Conservation (phyloP, 805 yeast species). For the Scheffersomyces stipitis region DNA sequence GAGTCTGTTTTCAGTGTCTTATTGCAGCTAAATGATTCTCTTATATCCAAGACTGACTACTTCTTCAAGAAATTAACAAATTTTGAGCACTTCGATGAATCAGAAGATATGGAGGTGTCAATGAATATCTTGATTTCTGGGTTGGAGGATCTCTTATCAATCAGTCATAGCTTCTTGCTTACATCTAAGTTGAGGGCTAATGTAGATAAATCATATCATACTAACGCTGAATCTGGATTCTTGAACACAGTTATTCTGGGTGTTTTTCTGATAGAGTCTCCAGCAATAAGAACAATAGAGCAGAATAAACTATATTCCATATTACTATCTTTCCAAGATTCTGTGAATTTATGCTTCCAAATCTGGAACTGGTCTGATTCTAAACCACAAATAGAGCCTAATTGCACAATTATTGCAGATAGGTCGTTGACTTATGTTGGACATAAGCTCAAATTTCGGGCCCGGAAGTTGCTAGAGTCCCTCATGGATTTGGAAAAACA, state of each 20-base stretch:
- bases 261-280: conserved; percentile 72
- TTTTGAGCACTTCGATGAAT: conserved; percentile 11
- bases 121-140: conserved; percentile 54
- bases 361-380: conserved; percentile 74
- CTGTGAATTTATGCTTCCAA: conserved; percentile 52
- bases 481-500: conserved; percentile 67
- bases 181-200: conserved; percentile 28
- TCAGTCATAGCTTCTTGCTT: conserved; percentile 55
- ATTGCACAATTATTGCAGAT: conserved; percentile 12
- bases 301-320: conserved; percentile 56
- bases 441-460: conserved; percentile 63
- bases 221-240: conserved; percentile 46
- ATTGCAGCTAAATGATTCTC: conserved; percentile 51
- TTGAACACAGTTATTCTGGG: conserved; percentile 73
- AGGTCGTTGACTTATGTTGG: conserved; percentile 42
- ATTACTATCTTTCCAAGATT: conserved; percentile 62
- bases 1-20: conserved; percentile 57
- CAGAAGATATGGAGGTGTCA: conserved; percentile 40
- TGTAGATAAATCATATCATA: conserved; percentile 10
- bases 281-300: conserved; percentile 48
- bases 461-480: conserved; percentile 64
- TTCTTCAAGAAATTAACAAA: conserved; percentile 28
- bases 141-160: conserved; percentile 61
- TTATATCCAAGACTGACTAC: conserved; percentile 39
- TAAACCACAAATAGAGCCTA: conserved; percentile 13